Evolutionary conservation across 345 rosid genomes (phyloP).

Genomic region (Eucalyptus decipiens): DNA sequence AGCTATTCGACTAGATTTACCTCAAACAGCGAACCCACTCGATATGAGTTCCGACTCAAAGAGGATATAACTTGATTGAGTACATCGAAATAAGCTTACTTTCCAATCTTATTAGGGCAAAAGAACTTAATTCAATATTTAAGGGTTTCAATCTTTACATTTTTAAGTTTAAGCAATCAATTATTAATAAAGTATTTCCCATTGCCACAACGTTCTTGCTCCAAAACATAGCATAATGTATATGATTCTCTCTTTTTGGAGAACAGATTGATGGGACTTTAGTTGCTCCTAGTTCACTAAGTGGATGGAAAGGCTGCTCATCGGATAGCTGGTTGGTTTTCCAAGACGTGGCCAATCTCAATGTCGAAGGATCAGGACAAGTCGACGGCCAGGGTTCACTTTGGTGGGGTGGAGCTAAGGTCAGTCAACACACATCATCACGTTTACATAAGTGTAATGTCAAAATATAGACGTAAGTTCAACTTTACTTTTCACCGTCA

Average conservation of each 20-base stretch:
- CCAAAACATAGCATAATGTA: background rate
- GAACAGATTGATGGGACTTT: constrained; percentile 9
- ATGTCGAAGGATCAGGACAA: constrained; percentile 3
- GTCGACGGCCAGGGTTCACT: constrained; percentile 16
- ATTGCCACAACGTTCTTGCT: background rate
- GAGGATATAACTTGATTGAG: background rate
- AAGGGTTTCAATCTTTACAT: background rate
- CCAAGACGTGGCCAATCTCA: background rate
- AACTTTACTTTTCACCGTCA: background rate
- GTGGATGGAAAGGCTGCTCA: background rate
- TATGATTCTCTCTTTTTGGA: background rate
- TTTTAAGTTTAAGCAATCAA: background rate
- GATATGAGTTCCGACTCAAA: background rate
- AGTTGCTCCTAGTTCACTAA: background rate
- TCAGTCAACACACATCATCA: background rate
- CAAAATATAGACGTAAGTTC: background rate
- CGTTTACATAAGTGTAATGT: background rate
- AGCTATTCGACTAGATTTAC: background rate
- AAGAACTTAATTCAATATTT: background rate
- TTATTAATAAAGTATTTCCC: background rate
- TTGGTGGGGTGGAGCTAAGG: constrained; percentile 12
- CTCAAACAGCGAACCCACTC: background rate
- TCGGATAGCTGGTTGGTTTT: constrained; percentile 1
- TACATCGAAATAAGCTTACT: background rate
- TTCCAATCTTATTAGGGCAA: background rate